These are phyloP conservation scores for Kwoniella botswanensis DNA, from an alignment of 768 basidiomycete genomes.

Conservation along the genomic window DNA sequence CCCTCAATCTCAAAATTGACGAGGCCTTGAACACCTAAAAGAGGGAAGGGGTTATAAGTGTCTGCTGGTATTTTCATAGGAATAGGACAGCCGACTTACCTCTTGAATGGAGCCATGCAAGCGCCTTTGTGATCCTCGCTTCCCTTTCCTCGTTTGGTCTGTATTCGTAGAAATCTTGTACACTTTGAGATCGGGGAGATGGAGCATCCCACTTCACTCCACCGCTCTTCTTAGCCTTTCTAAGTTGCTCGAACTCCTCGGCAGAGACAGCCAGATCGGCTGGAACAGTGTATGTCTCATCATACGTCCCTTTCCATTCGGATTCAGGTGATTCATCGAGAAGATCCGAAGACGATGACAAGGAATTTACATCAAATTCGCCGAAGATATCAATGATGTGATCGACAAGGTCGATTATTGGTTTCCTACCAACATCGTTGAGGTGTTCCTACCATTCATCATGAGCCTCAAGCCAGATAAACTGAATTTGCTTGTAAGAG, in stretches of 20 bases:
- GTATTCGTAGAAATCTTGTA: slow-evolving; percentile 16
- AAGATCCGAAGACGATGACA: slow-evolving; percentile 11
- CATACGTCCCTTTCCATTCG: slow-evolving; percentile 47
- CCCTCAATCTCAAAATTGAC: slow-evolving; percentile 87
- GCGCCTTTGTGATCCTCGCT: slow-evolving; percentile 73
- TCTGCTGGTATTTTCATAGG: neutral
- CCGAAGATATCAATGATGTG: slow-evolving; percentile 61
- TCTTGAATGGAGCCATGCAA: slow-evolving; percentile 84
- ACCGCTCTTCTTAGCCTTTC: slow-evolving; percentile 24
- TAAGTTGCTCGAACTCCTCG: slow-evolving; percentile 19
- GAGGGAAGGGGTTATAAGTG: slow-evolving; percentile 13
- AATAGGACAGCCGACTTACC: slow-evolving; percentile 61
- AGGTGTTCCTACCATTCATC: slow-evolving; percentile 61
- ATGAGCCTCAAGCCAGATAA: neutral
- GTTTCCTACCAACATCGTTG: slow-evolving; percentile 72
- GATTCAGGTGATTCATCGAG: slow-evolving; percentile 27
- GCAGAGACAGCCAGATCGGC: slow-evolving; percentile 30
- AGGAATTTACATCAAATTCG: slow-evolving; percentile 41
- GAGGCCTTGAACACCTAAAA: slow-evolving; percentile 72
- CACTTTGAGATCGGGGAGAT: neutral
- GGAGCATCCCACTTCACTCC: neutral
- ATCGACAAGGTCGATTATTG: slow-evolving; percentile 71
- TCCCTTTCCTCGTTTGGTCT: slow-evolving; percentile 41
- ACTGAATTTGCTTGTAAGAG: neutral
- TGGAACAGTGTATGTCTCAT: slow-evolving; percentile 41